phyloP scores from a whole-genome alignment of 2,329 filamentous ascomycete genomes.

The Lachnellula arida region DNA sequence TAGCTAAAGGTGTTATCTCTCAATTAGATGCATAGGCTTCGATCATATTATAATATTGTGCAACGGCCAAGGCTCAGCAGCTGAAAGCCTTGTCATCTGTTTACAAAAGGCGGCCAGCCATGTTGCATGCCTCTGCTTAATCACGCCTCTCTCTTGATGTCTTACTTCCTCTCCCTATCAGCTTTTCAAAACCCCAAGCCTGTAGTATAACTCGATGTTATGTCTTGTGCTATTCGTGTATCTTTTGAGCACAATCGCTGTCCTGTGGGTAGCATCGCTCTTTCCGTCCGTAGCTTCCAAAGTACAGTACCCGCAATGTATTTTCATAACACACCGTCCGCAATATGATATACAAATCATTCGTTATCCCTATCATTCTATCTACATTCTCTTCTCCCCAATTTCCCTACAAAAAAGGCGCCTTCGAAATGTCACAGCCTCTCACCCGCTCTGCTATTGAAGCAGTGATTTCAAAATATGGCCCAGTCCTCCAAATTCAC shows the following conservation, averaged over 20 bases:
- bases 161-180: background rate
- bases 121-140: background rate
- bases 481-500: constrained; percentile 13
- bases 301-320: background rate
- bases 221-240: too few species aligned
- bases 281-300: background rate
- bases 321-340: background rate
- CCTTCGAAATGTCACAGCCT: constrained; percentile 3
- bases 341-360: too few species aligned
- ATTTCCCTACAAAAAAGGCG: background rate
- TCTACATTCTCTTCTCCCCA: background rate
- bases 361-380: background rate
- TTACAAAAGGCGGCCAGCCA: background rate
- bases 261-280: too few species aligned
- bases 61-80: too few species aligned
- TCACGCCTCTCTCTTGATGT: too few species aligned
- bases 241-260: too few species aligned
- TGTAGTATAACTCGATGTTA: too few species aligned
- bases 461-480: constrained; percentile 19
- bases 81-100: background rate
- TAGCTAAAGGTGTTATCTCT: too few species aligned
- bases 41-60: too few species aligned
- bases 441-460: constrained; percentile 16
- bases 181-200: too few species aligned
- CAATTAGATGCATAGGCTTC: too few species aligned